phyloP scores from a whole-genome alignment of 768 basidiomycete species.

The Suillus tomentosus region DNA sequence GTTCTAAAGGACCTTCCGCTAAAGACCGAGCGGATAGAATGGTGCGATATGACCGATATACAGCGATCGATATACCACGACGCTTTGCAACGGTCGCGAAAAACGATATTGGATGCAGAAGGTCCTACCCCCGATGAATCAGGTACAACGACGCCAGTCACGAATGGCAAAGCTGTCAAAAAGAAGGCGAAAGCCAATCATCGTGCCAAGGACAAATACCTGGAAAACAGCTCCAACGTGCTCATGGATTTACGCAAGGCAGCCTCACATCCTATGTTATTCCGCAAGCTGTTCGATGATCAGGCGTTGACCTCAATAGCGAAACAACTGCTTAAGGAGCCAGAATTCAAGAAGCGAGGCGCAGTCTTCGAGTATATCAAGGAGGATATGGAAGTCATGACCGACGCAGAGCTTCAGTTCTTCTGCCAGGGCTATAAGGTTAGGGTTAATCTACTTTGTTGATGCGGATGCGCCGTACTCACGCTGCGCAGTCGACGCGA shows the following conservation, averaged over 20 bases:
- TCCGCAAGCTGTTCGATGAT: constrained; percentile 83
- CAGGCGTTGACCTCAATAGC: constrained; percentile 72
- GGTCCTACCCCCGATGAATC: constrained; percentile 28
- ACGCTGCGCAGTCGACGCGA: constrained; percentile 56
- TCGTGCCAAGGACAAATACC: constrained; percentile 67
- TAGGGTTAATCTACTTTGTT: background rate
- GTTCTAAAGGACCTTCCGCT: constrained; percentile 92
- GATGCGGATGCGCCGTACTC: background rate
- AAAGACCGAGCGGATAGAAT: constrained; percentile 91
- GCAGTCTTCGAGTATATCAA: constrained; percentile 84
- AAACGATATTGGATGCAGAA: constrained; percentile 63
- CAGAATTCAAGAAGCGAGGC: constrained; percentile 84
- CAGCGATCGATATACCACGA: constrained; percentile 87
- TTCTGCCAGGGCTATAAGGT: constrained; percentile 90
- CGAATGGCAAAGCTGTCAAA: constrained; percentile 29
- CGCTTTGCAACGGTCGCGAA: constrained; percentile 80
- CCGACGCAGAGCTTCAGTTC: constrained; percentile 90
- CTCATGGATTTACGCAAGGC: constrained; percentile 98
- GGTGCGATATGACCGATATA: constrained; percentile 88
- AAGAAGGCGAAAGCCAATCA: constrained; percentile 35
- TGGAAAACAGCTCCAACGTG: constrained; percentile 88
- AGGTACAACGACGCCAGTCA: constrained; percentile 33
- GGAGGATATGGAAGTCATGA: constrained; percentile 99
- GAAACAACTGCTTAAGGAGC: constrained; percentile 84
- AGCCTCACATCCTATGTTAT: constrained; percentile 94